phyloP scores from a whole-genome alignment of 106 monocot genomes.

The Allium cepa region DNA sequence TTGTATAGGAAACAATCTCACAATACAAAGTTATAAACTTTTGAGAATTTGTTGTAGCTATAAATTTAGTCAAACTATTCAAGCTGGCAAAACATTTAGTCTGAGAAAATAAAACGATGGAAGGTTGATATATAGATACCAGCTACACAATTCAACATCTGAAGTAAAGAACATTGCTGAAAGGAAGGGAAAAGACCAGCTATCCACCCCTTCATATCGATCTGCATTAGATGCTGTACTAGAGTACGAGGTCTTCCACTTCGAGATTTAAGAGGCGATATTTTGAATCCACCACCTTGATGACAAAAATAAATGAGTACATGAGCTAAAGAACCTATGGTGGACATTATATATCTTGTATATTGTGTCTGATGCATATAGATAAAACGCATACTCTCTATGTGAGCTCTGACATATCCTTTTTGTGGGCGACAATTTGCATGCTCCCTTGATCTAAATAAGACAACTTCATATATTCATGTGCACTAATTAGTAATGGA shows the following conservation, averaged over 20 bases:
- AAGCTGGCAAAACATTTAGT: too few species aligned
- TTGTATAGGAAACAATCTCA: too few species aligned
- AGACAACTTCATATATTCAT: conserved; percentile 40
- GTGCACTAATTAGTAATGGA: background rate
- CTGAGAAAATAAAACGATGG: too few species aligned
- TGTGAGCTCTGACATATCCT: conserved; percentile 64
- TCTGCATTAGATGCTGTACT: conserved; percentile 72
- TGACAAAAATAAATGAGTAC: background rate
- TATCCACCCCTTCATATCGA: conserved; percentile 66
- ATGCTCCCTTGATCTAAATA: conserved; percentile 58
- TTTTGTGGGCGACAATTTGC: conserved; percentile 42
- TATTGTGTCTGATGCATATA: background rate
- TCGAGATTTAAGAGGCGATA: conserved; percentile 53
- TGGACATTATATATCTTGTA: background rate
- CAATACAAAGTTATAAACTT: too few species aligned
- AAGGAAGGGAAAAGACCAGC: conserved; percentile 41
- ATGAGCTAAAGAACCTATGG: background rate
- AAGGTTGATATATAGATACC: conserved; percentile 16
- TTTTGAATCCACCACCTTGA: conserved; percentile 58
- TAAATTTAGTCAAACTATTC: too few species aligned
- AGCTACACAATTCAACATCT: conserved; percentile 64
- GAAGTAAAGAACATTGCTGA: conserved; percentile 63
- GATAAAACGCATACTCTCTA: conserved; percentile 35
- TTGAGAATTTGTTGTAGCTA: too few species aligned
- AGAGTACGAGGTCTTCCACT: conserved; percentile 45